Base-by-base conservation (phyloP, 1,284 basidiomycete genomes). In the Ceratobasidium sp. region DNA sequence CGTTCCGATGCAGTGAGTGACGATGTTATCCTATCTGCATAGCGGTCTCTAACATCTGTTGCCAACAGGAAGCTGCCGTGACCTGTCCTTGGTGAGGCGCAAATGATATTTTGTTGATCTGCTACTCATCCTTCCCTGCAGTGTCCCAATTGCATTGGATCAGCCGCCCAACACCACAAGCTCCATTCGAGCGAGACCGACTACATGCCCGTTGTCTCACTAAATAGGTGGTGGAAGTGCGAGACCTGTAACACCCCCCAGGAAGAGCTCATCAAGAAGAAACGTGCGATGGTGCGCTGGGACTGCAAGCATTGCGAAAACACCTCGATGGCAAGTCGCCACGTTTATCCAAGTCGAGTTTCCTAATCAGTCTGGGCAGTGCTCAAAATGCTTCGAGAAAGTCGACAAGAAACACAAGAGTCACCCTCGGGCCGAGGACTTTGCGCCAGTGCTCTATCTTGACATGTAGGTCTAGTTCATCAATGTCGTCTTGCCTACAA, bases 391-490 rank as follows among this genome's bases (percentile, higher is more conserved):
- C 38, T 67, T 67, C 50, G 62, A 67, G 25, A 67, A 67, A 29
- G 62, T 67, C 62, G 40, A 43, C 34, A 67, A 67, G 50, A 54
- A 67, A 40, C 62, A 67, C 29, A 67, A 67, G 50, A 53, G 54
- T n/a, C 62, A 67, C 25, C 62, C 62, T 29, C 35, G 22, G 5
- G 32, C 50, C 7, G 62, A 67, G 22, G 62, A 67, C 17, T 67
- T 67, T 43, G 32, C 62, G 40, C 62, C 62, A 29, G 50, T 67
- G 29, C 35, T 67, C 20, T 67, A 67, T 40, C 35, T 67, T 35
- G 62, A 53, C 52, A 67, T 62, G 57, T 62, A 45, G 43, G 57
- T 62, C n/a, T n/a, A n/a, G n/a, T n/a, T n/a, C n/a, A n/a, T n/a
- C n/a, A n/a, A n/a, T n/a, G n/a, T n/a, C 56, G 7, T 45, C 43